Evolutionary conservation across 176 grass and related monocot genomes (phyloP).

Genomic region (Raddia guianensis): DNA sequence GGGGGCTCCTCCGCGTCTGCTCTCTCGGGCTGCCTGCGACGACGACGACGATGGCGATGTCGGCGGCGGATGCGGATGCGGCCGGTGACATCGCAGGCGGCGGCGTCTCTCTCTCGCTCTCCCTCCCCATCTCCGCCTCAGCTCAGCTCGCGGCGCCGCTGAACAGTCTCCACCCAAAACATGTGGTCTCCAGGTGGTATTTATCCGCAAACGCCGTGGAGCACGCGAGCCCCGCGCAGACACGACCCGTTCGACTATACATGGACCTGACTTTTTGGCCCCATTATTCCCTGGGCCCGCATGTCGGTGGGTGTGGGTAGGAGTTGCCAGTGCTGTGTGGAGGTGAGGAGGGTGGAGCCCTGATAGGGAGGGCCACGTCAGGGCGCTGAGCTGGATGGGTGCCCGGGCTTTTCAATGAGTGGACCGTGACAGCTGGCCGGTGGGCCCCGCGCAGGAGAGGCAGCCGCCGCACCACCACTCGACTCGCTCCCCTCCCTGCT

Average conservation of each 20-base stretch:
- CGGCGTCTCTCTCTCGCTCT: slow-evolving; percentile 34
- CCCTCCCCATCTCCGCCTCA: not conserved
- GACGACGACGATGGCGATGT: slow-evolving; percentile 7
- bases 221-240: not conserved
- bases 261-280: not conserved
- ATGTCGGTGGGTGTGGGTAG: not conserved
- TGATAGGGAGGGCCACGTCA: slow-evolving; percentile 51
- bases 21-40: slow-evolving; percentile 15
- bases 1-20: slow-evolving; percentile 16
- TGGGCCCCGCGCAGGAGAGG: not conserved
- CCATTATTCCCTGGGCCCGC: not conserved
- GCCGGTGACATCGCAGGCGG: slow-evolving; percentile 68
- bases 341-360: not conserved
- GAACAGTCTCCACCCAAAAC: slow-evolving; percentile 3
- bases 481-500: not conserved
- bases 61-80: slow-evolving; percentile 14
- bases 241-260: not conserved
- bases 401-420: slow-evolving; percentile 36
- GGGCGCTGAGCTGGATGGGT: slow-evolving; percentile 43
- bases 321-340: not conserved
- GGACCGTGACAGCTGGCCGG: slow-evolving; percentile 51
- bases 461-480: not conserved
- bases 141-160: not conserved
- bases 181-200: slow-evolving; percentile 33
- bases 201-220: slow-evolving; percentile 35